These are phyloP conservation scores for Fagus sylvatica DNA, from an alignment of 306 rosid genomes.

Conservation along the genomic window DNA sequence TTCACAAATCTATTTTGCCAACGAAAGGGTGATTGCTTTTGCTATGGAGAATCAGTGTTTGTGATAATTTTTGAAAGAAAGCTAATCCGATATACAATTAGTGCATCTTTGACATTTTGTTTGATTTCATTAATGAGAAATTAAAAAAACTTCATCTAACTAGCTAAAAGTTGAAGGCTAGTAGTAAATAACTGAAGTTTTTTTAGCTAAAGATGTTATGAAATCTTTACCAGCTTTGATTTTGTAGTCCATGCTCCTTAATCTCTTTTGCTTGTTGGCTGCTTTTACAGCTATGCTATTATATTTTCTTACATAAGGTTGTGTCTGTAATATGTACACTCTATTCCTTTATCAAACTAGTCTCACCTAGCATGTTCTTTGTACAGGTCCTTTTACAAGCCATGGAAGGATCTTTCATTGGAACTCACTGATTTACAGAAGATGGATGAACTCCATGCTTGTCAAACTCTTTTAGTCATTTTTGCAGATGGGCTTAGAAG, in stretches of 20 bases:
- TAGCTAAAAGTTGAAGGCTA: background rate
- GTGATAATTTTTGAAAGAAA: background rate
- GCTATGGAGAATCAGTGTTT: background rate
- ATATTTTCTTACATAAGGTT: background rate
- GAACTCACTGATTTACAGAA: constrained; percentile 47
- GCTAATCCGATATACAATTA: background rate
- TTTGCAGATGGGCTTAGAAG: constrained; percentile 53
- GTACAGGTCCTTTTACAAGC: constrained; percentile 69
- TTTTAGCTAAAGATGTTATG: background rate
- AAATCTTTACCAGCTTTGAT: background rate
- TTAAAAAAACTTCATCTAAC: background rate
- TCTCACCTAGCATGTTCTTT: constrained; percentile 13
- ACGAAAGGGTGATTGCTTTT: background rate
- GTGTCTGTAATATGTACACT: background rate
- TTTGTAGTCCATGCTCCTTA: background rate
- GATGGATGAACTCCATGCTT: constrained; percentile 77
- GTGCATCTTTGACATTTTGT: background rate
- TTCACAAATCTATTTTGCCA: background rate
- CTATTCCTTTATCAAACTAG: background rate
- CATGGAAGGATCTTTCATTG: constrained; percentile 57
- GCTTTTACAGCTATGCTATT: background rate
- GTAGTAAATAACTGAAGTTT: too few relatives aligned
- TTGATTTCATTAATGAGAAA: background rate
- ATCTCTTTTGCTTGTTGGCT: background rate
- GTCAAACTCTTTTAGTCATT: constrained; percentile 53